Evolutionary conservation across 345 rosid species (phyloP), one percentile per base, ranked within the genome.

Genomic region (Geranium rotundifolium): DNA sequence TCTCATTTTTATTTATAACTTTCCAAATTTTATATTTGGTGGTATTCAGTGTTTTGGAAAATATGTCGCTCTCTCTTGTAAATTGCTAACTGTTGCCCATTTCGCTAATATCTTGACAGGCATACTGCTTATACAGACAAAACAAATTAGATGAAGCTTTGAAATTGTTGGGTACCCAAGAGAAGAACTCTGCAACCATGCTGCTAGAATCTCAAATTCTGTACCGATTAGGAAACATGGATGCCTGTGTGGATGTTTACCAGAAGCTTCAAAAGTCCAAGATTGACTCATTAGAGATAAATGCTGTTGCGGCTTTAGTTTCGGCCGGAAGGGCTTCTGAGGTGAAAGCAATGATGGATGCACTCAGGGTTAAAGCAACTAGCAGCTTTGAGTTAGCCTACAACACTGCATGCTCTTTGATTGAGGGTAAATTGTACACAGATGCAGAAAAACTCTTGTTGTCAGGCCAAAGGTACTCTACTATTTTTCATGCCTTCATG

Each of bases 401-500:
- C 69, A 93, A 90, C 71, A 74, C 80, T 71, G 95, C 92, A 73
- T 93, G 95, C 68, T 82, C 99, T 62, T 82, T 93, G 77, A 80
- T 90, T 66, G 96, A 88, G 69, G 75, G 68, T 63, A 71, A 77
- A 50, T 81, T 82, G 67, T 75, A 75, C 61, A 55, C 75, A 14
- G 96, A 90, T 69, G 97, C 99, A 1, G 99, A 93, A 74, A 89
- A 87, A 64, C 89, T 93, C 41, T 75, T 93, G 77, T 81, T 88
- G 50, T 65, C 85, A 15, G 96, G 97, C 7, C 81, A 73, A 72
- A 90, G 99, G 99, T 87, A 41, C 52, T 23, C 60, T 7, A 59
- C 56, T 57, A n/a, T 65, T 49, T 17, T 3, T 31, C 4, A 2
- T 31, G 4, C 37, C 37, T 56, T 52, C n/a, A 17, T 7, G 39